Conservation (phyloP, 371 early-diverging fungal species). For the Mortierella sp. region DNA sequence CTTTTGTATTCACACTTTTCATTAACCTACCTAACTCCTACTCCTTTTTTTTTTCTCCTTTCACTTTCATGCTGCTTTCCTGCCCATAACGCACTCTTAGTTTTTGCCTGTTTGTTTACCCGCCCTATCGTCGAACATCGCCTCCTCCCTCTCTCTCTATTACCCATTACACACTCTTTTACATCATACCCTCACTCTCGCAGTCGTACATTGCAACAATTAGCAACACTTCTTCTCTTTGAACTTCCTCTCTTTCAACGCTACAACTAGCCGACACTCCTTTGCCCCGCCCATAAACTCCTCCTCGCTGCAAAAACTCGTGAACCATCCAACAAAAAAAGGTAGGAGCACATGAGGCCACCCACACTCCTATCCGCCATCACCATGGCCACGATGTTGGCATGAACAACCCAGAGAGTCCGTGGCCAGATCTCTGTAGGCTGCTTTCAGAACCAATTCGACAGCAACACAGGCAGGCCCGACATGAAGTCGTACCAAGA, state of each 20-base stretch:
- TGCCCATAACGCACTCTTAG: background rate
- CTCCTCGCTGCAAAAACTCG: background rate
- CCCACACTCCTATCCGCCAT: slow-evolving; percentile 1
- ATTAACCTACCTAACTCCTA: background rate
- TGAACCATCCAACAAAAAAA: background rate
- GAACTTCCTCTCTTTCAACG: background rate
- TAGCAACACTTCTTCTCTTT: background rate
- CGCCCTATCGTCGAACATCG: background rate
- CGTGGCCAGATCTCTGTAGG: slow-evolving; percentile 42
- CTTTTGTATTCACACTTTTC: background rate
- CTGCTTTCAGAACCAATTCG: slow-evolving; percentile 44
- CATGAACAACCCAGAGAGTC: slow-evolving; percentile 17
- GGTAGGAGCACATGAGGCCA: slow-evolving; percentile 27
- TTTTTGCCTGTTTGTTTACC: background rate
- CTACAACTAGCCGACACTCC: no score
- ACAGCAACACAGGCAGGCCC: slow-evolving; percentile 5
- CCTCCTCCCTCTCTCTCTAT: background rate
- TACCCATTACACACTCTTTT: background rate
- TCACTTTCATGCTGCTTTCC: background rate
- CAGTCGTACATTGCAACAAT: background rate
- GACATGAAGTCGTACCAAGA: slow-evolving; percentile 44
- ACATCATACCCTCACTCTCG: background rate
- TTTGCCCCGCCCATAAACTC: background rate
- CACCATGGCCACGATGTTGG: background rate
- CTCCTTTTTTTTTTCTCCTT: background rate